Conservation (phyloP, 768 basidiomycete species). For the Ramaria rubella region DNA sequence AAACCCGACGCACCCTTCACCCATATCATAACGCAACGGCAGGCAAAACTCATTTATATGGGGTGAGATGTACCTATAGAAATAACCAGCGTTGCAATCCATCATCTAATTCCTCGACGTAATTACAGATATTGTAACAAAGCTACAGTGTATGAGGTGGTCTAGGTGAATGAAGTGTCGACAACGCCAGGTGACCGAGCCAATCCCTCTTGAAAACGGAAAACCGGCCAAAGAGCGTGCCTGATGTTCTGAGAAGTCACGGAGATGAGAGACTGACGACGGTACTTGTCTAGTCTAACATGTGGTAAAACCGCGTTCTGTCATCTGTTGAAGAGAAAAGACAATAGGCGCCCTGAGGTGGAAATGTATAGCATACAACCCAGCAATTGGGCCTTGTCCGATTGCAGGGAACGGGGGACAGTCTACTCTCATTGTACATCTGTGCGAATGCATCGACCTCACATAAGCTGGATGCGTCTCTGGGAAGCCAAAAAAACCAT, state of each 20-base stretch:
- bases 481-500: too few species aligned
- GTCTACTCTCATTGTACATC: too few species aligned
- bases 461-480: too few species aligned
- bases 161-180: background rate
- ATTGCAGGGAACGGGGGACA: too few species aligned
- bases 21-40: too few species aligned
- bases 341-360: background rate
- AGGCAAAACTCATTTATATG: too few species aligned
- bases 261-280: slow-evolving; percentile 8
- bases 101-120: background rate
- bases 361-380: background rate
- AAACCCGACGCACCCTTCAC: too few species aligned
- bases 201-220: slow-evolving; percentile 12
- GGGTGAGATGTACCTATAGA: too few species aligned
- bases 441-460: too few species aligned
- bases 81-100: too few species aligned
- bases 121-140: background rate
- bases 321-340: slow-evolving; percentile 9
- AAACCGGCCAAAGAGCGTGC: slow-evolving; percentile 10
- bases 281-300: slow-evolving; percentile 5
- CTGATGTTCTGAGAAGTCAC: slow-evolving; percentile 9
- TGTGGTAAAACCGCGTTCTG: slow-evolving; percentile 12
- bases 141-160: background rate
- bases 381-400: slow-evolving; percentile 1
- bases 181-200: slow-evolving; percentile 10